phyloP scores from a whole-genome alignment of 257 asterid genomes.

The Perilla frutescens region DNA sequence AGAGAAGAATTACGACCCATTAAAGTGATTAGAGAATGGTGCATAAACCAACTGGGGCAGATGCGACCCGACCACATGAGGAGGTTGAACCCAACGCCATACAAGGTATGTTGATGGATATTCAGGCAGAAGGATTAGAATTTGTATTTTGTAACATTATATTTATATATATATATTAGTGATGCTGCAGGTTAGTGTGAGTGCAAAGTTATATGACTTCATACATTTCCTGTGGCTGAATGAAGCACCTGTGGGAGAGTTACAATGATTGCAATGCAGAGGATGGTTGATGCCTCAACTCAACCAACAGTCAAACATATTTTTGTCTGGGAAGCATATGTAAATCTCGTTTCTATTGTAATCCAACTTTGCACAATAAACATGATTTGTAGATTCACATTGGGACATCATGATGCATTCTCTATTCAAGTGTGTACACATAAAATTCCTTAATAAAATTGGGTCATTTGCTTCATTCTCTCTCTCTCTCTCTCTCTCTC shows the following conservation, averaged over 20 bases:
- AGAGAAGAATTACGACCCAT: constrained; percentile 76
- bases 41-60: constrained; percentile 76
- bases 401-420: no score
- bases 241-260: constrained; percentile 97
- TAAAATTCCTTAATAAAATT: no score
- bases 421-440: no score
- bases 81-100: constrained; percentile 96
- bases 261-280: constrained; percentile 55
- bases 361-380: no score
- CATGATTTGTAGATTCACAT: no score
- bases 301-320: background rate
- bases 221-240: constrained; percentile 97
- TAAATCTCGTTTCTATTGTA: background rate
- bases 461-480: no score
- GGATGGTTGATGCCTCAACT: background rate
- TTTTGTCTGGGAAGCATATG: background rate
- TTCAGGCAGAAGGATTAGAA: no score
- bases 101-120: constrained; percentile 63
- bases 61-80: constrained; percentile 99
- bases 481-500: no score
- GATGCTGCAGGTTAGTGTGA: constrained; percentile 82
- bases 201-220: constrained; percentile 90
- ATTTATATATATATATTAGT: no score
- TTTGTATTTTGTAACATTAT: background rate
- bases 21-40: constrained; percentile 66